Evolutionary conservation across 768 basidiomycete genomes (phyloP).

Genomic region (Lentinula sp.): DNA sequence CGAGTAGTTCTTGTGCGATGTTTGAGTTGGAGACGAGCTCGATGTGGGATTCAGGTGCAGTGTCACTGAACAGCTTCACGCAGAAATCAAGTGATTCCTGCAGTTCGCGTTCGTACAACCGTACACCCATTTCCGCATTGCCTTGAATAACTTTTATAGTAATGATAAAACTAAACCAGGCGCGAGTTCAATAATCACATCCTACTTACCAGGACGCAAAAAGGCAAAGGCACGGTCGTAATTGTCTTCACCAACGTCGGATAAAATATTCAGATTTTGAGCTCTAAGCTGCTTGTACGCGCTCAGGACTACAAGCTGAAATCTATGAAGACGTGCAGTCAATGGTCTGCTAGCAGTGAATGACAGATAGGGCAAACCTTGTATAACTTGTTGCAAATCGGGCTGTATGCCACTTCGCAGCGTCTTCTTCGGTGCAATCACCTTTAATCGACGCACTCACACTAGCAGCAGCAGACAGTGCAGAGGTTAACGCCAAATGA

Average conservation of each 20-base stretch:
- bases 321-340: slow-evolving; percentile 26
- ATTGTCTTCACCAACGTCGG: slow-evolving; percentile 62
- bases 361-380: slow-evolving; percentile 26
- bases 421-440: slow-evolving; percentile 39
- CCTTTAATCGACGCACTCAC: slow-evolving; percentile 51
- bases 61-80: slow-evolving; percentile 64
- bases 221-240: slow-evolving; percentile 64
- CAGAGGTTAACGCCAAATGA: slow-evolving; percentile 61
- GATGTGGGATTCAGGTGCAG: slow-evolving; percentile 54
- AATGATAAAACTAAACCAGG: neutral
- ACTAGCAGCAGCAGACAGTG: slow-evolving; percentile 49
- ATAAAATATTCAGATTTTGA: slow-evolving; percentile 48
- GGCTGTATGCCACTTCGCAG: slow-evolving; percentile 50
- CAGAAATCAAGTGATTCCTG: slow-evolving; percentile 80
- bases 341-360: neutral
- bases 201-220: slow-evolving; percentile 48
- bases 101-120: slow-evolving; percentile 66
- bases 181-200: neutral
- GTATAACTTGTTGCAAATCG: slow-evolving; percentile 55
- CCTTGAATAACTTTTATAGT: slow-evolving; percentile 64
- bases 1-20: slow-evolving; percentile 38
- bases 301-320: slow-evolving; percentile 63
- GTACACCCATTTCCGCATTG: slow-evolving; percentile 67
- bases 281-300: slow-evolving; percentile 69
- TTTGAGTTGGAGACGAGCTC: slow-evolving; percentile 23